Evolutionary conservation across 2,329 filamentous ascomycete genomes (phyloP), one percentile per base, ranked within the genome.

Genomic region (Epichloe typhina): DNA sequence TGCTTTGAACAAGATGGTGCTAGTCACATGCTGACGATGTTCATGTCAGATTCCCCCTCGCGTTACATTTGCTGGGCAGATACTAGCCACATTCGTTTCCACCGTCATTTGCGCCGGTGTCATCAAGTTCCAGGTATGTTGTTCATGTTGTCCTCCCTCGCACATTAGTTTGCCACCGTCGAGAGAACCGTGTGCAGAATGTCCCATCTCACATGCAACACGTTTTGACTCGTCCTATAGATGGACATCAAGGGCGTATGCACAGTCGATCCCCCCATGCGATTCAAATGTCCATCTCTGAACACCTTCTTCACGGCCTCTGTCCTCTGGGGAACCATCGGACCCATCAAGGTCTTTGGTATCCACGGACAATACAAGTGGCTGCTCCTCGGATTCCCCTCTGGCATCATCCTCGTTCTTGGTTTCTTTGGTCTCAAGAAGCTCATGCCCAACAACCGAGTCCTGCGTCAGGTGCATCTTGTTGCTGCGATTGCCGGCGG

Each of bases 271-370:
- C 66, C 69, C 0, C 61, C 63, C 3, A 64, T 64, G 52, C 59
- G 61, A 19, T 66, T 71, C 54, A 61, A 57, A 5, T 71, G 69
- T 53, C 67, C 67, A 42, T 59, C 61, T 6, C 57, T 64, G 49
- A 69, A 66, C 54, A 66, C 63, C 9, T 71, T 71, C 58, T 61
- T 63, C 38, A 69, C 67, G 0, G 64, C 67, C 7, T 63, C 69
- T 2, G 65, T 72, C 1, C 60, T 71, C 8, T 71, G 69, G 66
- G 69, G 68, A 2, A 67, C 65, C 2, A 63, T 72, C 5, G 66
- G 68, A 1, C 66, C 67, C 2, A 62, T 55, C 50, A 65, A 63
- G 49, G 58, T 72, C 39, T 71, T 65, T 50, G 66, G 67, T 9
- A 53, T 53, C 3, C 56, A 60, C 4, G 64, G 66, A 2, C 63